A percentile compares a stretch with the other conserved stretches of the same genome.
Conservation (phyloP, 805 yeast species). For the Metschnikowia sp. region DNA sequence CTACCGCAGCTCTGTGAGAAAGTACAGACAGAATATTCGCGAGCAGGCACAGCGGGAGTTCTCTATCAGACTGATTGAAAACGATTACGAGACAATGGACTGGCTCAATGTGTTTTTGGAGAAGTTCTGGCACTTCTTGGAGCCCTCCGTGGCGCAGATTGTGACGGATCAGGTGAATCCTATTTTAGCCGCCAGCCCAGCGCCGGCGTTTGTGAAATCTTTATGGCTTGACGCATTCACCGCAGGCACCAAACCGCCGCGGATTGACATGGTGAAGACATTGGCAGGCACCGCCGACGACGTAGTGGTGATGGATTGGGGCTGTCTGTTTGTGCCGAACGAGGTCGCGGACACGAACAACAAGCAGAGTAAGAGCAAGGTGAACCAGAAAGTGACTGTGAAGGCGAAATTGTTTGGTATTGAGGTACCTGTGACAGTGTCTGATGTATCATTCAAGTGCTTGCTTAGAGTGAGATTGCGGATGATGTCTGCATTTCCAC, state of each 20-base stretch:
- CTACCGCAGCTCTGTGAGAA: conserved; percentile 81
- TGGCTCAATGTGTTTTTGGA: conserved; percentile 90
- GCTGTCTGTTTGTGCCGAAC: conserved; percentile 88
- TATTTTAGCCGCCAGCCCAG: conserved; percentile 68
- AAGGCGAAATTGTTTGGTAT: conserved; percentile 82
- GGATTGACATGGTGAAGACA: conserved; percentile 87
- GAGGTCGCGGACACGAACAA: conserved; percentile 78
- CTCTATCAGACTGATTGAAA: conserved; percentile 74
- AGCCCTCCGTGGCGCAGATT: conserved; percentile 84
- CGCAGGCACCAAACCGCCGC: conserved; percentile 92
- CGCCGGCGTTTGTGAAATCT: conserved; percentile 79
- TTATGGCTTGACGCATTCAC: conserved; percentile 88
- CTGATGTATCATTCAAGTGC: conserved; percentile 74
- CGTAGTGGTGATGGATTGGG: conserved; percentile 98
- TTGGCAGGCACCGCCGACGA: conserved; percentile 87
- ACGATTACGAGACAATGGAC: conserved; percentile 90
- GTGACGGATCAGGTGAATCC: conserved; percentile 85
- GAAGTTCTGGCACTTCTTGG: conserved; percentile 88
- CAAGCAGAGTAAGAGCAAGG: conserved; percentile 79
- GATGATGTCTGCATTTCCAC: conserved; percentile 90
- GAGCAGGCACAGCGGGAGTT: conserved; percentile 84
- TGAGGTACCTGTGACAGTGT: conserved; percentile 73
- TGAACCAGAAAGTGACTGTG: conserved; percentile 76
- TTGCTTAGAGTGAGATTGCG: conserved; percentile 77
- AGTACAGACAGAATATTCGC: conserved; percentile 69